Evolutionary conservation across 805 yeast genomes (phyloP).

Genomic region (Monosporozyma aerobia): DNA sequence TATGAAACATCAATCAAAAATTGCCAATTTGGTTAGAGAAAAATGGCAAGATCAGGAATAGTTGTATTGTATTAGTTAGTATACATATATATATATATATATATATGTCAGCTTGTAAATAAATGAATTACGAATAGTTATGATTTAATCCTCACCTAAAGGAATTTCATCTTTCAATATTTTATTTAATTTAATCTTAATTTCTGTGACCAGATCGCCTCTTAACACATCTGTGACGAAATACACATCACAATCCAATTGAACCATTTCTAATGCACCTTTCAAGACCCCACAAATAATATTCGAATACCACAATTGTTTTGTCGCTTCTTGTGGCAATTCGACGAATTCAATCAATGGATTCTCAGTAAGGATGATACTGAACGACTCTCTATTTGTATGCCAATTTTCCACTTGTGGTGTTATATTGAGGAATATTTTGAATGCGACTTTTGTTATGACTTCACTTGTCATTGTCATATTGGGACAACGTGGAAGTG

Average conservation of each 20-base stretch:
- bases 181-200: constrained; percentile 59
- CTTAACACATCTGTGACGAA: constrained; percentile 74
- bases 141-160: constrained; percentile 75
- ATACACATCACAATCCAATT: constrained; percentile 74
- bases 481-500: constrained; percentile 69
- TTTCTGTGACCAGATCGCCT: constrained; percentile 76
- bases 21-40: constrained; percentile 21
- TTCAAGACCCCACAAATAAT: constrained; percentile 80
- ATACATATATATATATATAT: neutral
- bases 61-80: neutral
- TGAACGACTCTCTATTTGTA: constrained; percentile 62
- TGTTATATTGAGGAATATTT: constrained; percentile 72
- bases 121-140: neutral
- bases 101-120: neutral
- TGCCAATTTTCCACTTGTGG: constrained; percentile 76
- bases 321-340: constrained; percentile 68
- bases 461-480: constrained; percentile 84
- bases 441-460: constrained; percentile 80
- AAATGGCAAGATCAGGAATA: constrained; percentile 18
- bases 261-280: constrained; percentile 94
- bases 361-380: constrained; percentile 67
- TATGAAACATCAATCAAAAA: constrained; percentile 10
- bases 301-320: constrained; percentile 88
- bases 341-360: constrained; percentile 95
- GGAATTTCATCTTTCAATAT: constrained; percentile 91